Percentiles rank a stretch among this genome's conserved stretches.
Conservation (phyloP, 163 green algal genomes). For the Chlorella variabilis region DNA sequence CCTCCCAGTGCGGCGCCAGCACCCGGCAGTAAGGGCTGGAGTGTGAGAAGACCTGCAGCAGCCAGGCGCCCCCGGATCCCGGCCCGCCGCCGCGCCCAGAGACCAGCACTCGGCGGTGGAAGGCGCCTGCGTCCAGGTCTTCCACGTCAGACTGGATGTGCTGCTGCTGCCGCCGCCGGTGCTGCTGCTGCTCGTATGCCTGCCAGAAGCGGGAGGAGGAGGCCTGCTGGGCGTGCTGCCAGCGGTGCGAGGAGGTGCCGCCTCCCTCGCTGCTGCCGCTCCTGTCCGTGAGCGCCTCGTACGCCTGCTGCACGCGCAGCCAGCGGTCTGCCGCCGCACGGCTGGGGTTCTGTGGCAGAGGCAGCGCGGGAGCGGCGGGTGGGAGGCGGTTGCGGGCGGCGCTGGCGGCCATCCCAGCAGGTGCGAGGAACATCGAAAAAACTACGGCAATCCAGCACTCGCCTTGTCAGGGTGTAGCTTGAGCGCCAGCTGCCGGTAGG, state of each 20-base stretch:
- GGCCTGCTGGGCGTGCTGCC: not conserved
- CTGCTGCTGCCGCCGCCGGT: not conserved
- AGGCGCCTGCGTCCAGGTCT: not conserved
- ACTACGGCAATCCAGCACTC: not conserved
- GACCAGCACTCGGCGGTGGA: constrained; percentile 8
- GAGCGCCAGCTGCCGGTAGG: not conserved
- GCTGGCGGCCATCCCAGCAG: not conserved
- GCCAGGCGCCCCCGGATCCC: not conserved
- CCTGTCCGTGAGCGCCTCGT: constrained; percentile 2
- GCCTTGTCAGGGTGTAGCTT: constrained; percentile 4
- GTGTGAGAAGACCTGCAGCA: constrained; percentile 11
- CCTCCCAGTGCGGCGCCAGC: constrained; percentile 10
- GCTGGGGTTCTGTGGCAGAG: constrained; percentile 22
- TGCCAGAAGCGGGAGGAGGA: not conserved
- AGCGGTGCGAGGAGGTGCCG: not conserved
- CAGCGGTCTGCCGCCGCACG: not conserved
- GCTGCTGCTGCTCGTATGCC: not conserved
- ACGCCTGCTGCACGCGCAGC: constrained; percentile 19
- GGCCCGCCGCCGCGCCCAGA: not conserved
- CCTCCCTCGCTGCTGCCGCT: not conserved
- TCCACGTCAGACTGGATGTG: not conserved
- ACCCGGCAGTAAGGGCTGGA: constrained; percentile 18
- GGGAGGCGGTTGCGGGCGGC: not conserved
- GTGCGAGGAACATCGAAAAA: not conserved
- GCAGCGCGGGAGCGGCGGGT: not conserved